These are phyloP conservation scores for Aspergillus carbonarius DNA, from an alignment of 2,329 filamentous ascomycete species.

Conservation along the genomic window DNA sequence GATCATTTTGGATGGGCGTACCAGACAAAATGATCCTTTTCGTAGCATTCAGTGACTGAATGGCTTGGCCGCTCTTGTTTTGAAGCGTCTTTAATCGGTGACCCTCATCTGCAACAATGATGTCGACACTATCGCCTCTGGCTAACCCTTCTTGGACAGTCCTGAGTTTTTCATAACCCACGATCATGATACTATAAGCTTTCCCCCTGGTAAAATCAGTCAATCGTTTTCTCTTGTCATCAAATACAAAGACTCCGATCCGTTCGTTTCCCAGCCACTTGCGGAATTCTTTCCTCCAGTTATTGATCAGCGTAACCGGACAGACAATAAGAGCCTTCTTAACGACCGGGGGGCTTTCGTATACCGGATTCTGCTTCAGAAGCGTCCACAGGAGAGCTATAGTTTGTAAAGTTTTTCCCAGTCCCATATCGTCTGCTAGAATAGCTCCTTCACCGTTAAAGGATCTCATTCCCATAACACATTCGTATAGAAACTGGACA, in stretches of 20 bases:
- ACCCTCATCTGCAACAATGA: slow-evolving; percentile 69
- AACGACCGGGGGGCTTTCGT: slow-evolving; percentile 59
- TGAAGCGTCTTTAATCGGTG: slow-evolving; percentile 67
- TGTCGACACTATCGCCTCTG: slow-evolving; percentile 64
- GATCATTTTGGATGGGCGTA: slow-evolving; percentile 67
- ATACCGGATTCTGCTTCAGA: slow-evolving; percentile 68
- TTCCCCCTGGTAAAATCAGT: slow-evolving; percentile 69
- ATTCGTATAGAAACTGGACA: slow-evolving; percentile 71
- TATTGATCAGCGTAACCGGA: slow-evolving; percentile 69
- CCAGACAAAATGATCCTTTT: slow-evolving; percentile 64
- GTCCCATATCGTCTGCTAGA: slow-evolving; percentile 72
- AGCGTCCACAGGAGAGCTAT: slow-evolving; percentile 71
- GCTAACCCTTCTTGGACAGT: slow-evolving; percentile 65
- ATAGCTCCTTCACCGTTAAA: slow-evolving; percentile 68
- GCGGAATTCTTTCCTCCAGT: slow-evolving; percentile 71
- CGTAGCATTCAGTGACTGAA: slow-evolving; percentile 62
- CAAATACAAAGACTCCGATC: slow-evolving; percentile 66
- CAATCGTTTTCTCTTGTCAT: slow-evolving; percentile 59
- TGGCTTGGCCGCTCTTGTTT: slow-evolving; percentile 66
- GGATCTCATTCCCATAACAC: slow-evolving; percentile 69
- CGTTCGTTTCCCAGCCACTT: slow-evolving; percentile 73
- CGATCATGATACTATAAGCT: slow-evolving; percentile 69
- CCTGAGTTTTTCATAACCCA: slow-evolving; percentile 70
- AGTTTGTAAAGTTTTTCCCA: slow-evolving; percentile 72
- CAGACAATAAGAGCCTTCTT: slow-evolving; percentile 72